These are phyloP conservation scores for Allantophomopsis cytisporea DNA, from an alignment of 2,329 filamentous ascomycete species.

Conservation along the genomic window DNA sequence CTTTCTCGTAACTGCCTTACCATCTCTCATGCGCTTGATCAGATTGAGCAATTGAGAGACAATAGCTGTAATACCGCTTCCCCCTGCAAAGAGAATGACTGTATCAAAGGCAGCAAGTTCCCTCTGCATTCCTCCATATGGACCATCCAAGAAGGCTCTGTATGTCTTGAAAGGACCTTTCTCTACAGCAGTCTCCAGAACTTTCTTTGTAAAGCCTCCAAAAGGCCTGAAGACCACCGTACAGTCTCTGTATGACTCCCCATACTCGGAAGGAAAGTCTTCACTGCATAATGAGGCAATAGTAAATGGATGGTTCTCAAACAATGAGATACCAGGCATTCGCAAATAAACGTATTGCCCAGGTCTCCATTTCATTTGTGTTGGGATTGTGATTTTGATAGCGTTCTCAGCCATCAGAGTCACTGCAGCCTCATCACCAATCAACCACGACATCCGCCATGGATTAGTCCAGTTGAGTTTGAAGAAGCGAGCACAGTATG, in stretches of 20 bases:
- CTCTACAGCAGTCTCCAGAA: conserved; percentile 69
- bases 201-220: conserved; percentile 75
- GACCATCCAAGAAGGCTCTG: conserved; percentile 82
- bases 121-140: conserved; percentile 87
- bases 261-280: conserved; percentile 86
- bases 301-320: conserved; percentile 93
- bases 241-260: conserved; percentile 77
- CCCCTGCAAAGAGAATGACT: conserved; percentile 83
- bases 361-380: conserved; percentile 82
- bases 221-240: conserved; percentile 87
- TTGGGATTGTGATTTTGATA: conserved; percentile 92
- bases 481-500: conserved; percentile 62
- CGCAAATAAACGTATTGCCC: conserved; percentile 92
- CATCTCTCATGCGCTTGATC: conserved; percentile 93
- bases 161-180: conserved; percentile 89
- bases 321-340: conserved; percentile 81
- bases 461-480: conserved; percentile 86
- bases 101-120: conserved; percentile 88
- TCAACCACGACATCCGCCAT: conserved; percentile 64
- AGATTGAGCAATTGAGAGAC: conserved; percentile 83
- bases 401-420: conserved; percentile 84
- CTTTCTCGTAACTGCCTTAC: conserved; percentile 82
- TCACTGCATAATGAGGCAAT: conserved; percentile 86
- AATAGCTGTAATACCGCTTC: conserved; percentile 86
- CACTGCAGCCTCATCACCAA: conserved; percentile 83